Evolutionary conservation across 1,284 basidiomycete species (phyloP).

Genomic region (Cryptococcus sp.): DNA sequence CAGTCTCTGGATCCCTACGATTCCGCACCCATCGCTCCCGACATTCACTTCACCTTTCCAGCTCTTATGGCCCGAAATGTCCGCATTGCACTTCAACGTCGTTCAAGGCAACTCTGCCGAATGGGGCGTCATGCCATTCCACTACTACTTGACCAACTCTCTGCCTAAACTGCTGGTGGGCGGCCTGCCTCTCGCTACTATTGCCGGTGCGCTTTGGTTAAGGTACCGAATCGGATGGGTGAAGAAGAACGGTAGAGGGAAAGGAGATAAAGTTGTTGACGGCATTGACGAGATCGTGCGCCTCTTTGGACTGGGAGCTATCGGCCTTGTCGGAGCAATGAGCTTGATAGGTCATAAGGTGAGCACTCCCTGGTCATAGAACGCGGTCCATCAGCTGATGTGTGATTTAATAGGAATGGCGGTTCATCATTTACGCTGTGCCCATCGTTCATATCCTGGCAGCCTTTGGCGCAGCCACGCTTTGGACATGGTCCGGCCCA

Average conservation of each 20-base stretch:
- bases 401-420: constrained; percentile 67
- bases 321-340: constrained; percentile 66
- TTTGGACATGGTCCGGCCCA: constrained; percentile 13
- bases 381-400: neutral
- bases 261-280: constrained; percentile 4
- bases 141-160: constrained; percentile 68
- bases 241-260: neutral
- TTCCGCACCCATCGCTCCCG: constrained; percentile 38
- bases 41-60: constrained; percentile 43
- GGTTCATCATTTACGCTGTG: constrained; percentile 86
- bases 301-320: constrained; percentile 54
- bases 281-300: constrained; percentile 17
- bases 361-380: constrained; percentile 8
- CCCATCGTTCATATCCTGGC: constrained; percentile 80
- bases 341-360: constrained; percentile 77
- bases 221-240: neutral
- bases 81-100: constrained; percentile 82
- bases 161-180: constrained; percentile 79
- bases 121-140: constrained; percentile 83
- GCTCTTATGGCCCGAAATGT: constrained; percentile 84
- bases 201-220: neutral
- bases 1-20: constrained; percentile 70
- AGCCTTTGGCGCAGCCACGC: constrained; percentile 59
- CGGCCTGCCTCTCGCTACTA: constrained; percentile 61
- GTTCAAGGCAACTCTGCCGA: constrained; percentile 79